A percentile compares a stretch with the other conserved stretches of the same genome.
Conservation (phyloP, 2,329 filamentous ascomycete genomes). For the Alternaria sp. region DNA sequence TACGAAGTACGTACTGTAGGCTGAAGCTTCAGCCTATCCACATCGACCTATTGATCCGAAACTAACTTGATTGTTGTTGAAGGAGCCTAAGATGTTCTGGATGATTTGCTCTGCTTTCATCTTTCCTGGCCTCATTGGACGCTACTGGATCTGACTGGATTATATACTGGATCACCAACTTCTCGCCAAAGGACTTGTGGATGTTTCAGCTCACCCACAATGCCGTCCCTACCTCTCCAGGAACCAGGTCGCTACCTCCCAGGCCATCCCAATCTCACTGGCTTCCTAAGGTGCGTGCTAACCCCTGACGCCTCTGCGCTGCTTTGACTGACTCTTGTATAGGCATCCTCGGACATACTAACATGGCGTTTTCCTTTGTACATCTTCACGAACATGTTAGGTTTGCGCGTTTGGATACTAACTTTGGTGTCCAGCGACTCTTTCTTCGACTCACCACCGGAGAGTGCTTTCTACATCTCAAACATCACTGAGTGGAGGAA, state of each 20-base stretch:
- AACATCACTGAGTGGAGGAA: conserved; percentile 52
- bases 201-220: background rate
- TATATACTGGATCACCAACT: conserved; percentile 1
- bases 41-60: conserved; percentile 33
- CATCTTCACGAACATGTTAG: conserved; percentile 18
- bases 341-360: conserved; percentile 35
- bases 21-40: conserved; percentile 31
- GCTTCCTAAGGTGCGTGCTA: conserved; percentile 25
- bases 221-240: background rate
- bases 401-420: conserved; percentile 41
- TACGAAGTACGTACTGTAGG: conserved; percentile 46
- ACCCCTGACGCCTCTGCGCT: background rate
- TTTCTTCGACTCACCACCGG: conserved; percentile 45
- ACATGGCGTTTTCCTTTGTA: conserved; percentile 46
- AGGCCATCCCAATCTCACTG: background rate
- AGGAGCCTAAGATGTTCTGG: conserved; percentile 23
- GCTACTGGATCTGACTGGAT: background rate
- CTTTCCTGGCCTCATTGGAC: conserved; percentile 8
- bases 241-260: background rate
- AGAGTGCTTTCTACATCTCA: conserved; percentile 43
- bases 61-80: conserved; percentile 43
- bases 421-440: conserved; percentile 48
- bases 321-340: conserved; percentile 16
- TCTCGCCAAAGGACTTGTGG: background rate
- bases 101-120: conserved; percentile 20